These are phyloP conservation scores for Ascochyta koolunga DNA, from an alignment of 2,329 filamentous ascomycete species.

Conservation along the genomic window DNA sequence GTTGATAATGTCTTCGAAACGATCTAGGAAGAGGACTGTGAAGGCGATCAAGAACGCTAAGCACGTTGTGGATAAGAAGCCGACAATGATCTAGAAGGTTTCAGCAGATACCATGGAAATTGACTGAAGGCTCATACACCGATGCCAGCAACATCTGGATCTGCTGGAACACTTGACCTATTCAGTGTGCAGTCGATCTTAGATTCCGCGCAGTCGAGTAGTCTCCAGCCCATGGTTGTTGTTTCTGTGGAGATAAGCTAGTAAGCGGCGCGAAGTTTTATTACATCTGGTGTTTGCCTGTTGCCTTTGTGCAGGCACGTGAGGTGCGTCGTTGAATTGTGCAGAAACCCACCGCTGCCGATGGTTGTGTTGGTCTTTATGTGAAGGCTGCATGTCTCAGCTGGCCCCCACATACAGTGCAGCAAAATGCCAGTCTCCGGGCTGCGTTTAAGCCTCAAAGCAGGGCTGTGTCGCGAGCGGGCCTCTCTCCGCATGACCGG, in stretches of 20 bases:
- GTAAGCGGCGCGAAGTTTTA: not conserved
- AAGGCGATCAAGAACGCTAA: constrained; percentile 38
- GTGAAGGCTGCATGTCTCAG: constrained; percentile 3
- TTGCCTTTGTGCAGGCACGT: not conserved
- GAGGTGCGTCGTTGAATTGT: not conserved
- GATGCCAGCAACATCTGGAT: constrained; percentile 40
- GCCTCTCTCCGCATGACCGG: not conserved
- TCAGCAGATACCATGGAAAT: not conserved
- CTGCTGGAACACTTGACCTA: constrained; percentile 25
- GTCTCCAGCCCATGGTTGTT: constrained; percentile 21
- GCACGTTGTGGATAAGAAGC: constrained; percentile 37
- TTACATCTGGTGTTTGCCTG: not conserved
- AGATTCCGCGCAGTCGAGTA: constrained; percentile 28
- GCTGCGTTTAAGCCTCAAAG: constrained; percentile 10
- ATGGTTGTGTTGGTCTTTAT: constrained; percentile 2
- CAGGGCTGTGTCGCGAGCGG: constrained; percentile 9
- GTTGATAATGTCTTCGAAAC: constrained; percentile 28
- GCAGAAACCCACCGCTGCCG: not conserved
- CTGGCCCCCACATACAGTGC: constrained; percentile 7
- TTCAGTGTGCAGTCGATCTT: constrained; percentile 17
- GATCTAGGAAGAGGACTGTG: constrained; percentile 37
- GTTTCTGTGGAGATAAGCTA: not conserved
- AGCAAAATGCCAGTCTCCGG: constrained; percentile 7
- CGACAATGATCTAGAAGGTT: constrained; percentile 28
- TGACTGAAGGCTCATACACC: constrained; percentile 22